Base-by-base conservation (phyloP, 768 basidiomycete genomes). In the Tylopilus subfusipes region DNA sequence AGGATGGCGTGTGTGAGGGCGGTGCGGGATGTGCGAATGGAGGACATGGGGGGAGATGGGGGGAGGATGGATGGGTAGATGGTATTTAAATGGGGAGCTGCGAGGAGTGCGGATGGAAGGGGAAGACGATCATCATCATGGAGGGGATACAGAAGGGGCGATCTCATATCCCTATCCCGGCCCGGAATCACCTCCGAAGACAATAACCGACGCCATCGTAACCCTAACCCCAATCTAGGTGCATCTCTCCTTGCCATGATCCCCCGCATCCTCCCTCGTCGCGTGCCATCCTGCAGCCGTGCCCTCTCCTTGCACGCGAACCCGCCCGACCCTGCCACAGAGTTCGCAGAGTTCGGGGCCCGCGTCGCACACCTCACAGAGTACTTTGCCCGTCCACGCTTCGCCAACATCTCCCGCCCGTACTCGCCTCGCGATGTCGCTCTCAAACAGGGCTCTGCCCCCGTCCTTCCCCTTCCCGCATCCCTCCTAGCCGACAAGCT, bases 401-500 rank as follows among this genome's bases (percentile, higher is more conserved):
- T 93, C 67, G 72, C 77, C 24, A 73, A 73, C 54, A 81, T 90
- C 51, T 85, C 83, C 64, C 81, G 95, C 13, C 85, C 93, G 0
- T 98, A 98, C 72, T 75, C 87, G 5, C 79, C 93, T 5, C 80
- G 81, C 27, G 80, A 83, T 40, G 89, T 98, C 57, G 93, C 84
- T 5, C 83, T 88, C 21, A 95, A 97, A 73, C 93, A 96, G 64
- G 95, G 95, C 30, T 87, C 86, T 18, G 75, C 93, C 19, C 89
- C 92, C 9, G 82, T 90, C 18, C 74, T 86, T 16, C 86, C 90
- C 5, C 80, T 88, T 27, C 86, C 86, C 9, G 85, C 86, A 3
- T 84, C 86, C 9, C 68, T 90, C n/a, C 80, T 91, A 9, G 85
- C 94, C 16, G 82, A 93, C 75, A 96, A 96, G 72, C 79, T 98